Percentiles rank a stretch among this genome's conserved stretches.
Conservation (phyloP, 257 asterid genomes). For the Gardenia jasminoides region DNA sequence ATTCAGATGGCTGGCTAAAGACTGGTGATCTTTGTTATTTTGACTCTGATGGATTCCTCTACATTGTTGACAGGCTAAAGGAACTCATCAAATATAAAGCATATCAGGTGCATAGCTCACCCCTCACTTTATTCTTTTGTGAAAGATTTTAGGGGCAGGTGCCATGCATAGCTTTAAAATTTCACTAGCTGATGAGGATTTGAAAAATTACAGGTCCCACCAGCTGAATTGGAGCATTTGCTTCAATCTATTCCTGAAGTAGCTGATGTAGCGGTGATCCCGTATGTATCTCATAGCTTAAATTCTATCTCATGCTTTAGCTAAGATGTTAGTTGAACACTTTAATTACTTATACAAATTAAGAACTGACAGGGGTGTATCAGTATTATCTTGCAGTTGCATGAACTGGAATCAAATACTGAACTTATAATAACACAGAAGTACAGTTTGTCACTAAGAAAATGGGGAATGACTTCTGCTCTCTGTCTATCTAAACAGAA, state of each 20-base stretch:
- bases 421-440: no score
- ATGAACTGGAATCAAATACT: no score
- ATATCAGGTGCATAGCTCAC: conserved; percentile 56
- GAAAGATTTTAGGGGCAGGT: not conserved
- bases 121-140: not conserved
- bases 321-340: no score
- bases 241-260: conserved; percentile 79
- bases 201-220: conserved; percentile 72
- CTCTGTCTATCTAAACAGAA: no score
- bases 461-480: no score
- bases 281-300: conserved; percentile 47
- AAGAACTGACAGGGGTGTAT: no score
- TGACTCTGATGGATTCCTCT: conserved; percentile 77
- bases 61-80: conserved; percentile 80
- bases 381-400: no score
- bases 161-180: not conserved
- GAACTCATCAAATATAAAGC: conserved; percentile 93
- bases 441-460: no score
- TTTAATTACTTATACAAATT: no score
- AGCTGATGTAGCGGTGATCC: conserved; percentile 92
- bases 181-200: conserved; percentile 7
- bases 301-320: no score
- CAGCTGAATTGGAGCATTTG: conserved; percentile 86
- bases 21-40: conserved; percentile 95
- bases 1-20: conserved; percentile 90